Evolutionary conservation across 2,329 filamentous ascomycete genomes (phyloP).

Genomic region (Aspergillus quadricinctus): DNA sequence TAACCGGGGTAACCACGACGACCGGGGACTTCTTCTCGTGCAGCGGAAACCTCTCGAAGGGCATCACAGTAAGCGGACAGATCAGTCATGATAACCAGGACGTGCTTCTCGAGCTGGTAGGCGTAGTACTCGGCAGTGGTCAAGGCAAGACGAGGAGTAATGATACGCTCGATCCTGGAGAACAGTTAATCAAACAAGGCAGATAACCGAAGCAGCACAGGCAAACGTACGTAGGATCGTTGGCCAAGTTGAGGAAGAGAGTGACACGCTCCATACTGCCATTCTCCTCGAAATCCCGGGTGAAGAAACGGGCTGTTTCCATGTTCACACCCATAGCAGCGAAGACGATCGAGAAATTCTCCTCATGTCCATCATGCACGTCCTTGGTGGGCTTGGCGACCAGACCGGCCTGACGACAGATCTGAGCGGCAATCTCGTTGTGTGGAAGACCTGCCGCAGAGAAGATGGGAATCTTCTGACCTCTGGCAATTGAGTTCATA

Average conservation of each 20-base stretch:
- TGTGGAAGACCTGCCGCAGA: slow-evolving; percentile 96
- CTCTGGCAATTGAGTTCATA: slow-evolving; percentile 96
- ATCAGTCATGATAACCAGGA: slow-evolving; percentile 97
- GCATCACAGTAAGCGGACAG: slow-evolving; percentile 97
- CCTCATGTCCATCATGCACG: slow-evolving; percentile 92
- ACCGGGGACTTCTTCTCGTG: slow-evolving; percentile 96
- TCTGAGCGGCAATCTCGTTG: slow-evolving; percentile 98
- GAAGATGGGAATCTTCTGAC: slow-evolving; percentile 99
- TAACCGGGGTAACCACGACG: slow-evolving; percentile 99
- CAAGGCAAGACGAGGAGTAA: slow-evolving; percentile 94
- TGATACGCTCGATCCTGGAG: slow-evolving; percentile 93
- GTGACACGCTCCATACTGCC: slow-evolving; percentile 96
- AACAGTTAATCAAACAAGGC: slow-evolving; percentile 3
- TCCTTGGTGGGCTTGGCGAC: slow-evolving; percentile 92
- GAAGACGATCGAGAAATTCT: slow-evolving; percentile 99
- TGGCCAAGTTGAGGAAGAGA: slow-evolving; percentile 97
- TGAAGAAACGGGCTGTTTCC: slow-evolving; percentile 98
- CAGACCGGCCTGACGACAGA: slow-evolving; percentile 92
- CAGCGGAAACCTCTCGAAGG: slow-evolving; percentile 95
- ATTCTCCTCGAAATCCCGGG: slow-evolving; percentile 97
- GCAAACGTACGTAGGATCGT: slow-evolving; percentile 82
- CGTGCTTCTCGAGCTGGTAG: slow-evolving; percentile 99
- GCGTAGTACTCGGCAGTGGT: slow-evolving; percentile 99
- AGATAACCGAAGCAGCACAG: neutral
- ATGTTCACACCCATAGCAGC: slow-evolving; percentile 99